Evolutionary conservation across 441 rosid species (phyloP).

Genomic region (Iberis amara): DNA sequence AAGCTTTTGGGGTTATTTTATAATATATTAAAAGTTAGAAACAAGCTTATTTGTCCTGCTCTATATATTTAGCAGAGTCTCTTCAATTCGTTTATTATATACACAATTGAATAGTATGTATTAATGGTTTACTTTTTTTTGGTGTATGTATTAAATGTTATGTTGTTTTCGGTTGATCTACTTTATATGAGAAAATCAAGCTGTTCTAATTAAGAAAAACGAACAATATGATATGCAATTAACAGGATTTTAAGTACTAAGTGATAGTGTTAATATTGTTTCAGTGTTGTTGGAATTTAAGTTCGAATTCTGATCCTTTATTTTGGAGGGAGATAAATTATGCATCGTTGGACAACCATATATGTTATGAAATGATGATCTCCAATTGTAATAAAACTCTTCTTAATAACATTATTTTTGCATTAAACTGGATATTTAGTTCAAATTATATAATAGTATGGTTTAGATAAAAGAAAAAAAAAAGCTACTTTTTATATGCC

Average conservation of each 20-base stretch:
- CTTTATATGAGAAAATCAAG: conserved; percentile 5
- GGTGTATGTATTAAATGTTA: conserved; percentile 28
- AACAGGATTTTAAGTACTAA: no score
- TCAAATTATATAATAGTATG: no score
- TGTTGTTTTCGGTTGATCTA: conserved; percentile 26
- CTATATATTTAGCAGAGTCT: neutral
- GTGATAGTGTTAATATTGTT: neutral
- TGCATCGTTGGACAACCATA: no score
- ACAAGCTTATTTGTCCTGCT: neutral
- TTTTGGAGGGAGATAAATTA: no score
- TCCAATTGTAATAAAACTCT: no score
- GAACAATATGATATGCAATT: conserved; percentile 2
- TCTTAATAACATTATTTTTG: no score
- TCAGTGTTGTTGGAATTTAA: neutral
- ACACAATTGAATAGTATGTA: neutral
- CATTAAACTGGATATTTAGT: no score
- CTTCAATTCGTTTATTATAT: conserved; percentile 6
- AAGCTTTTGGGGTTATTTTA: conserved; percentile 9
- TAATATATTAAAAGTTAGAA: neutral
- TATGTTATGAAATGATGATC: no score
- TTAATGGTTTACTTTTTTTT: conserved; percentile 16
- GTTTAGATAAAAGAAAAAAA: no score
- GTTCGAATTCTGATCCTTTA: neutral
- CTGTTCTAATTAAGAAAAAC: neutral
- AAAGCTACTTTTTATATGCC: no score